phyloP scores from a whole-genome alignment of 2,329 filamentous ascomycete genomes.

The Diaporthe sp. region DNA sequence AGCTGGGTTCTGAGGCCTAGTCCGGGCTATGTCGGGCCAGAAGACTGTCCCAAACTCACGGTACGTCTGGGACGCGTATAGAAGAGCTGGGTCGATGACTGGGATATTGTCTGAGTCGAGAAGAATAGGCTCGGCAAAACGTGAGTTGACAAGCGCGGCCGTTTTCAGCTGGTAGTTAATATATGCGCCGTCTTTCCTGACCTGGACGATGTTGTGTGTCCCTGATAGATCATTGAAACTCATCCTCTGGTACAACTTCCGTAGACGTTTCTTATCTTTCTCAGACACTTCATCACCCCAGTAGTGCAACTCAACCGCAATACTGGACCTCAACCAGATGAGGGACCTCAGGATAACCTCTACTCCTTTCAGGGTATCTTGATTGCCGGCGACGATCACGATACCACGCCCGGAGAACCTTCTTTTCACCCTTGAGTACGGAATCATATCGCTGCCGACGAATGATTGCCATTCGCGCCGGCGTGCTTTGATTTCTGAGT shows the following conservation, averaged over 20 bases:
- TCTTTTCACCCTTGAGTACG: not conserved
- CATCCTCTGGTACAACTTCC: not conserved
- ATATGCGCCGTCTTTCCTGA: not conserved
- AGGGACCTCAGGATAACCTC: conserved; percentile 2
- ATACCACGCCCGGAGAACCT: conserved; percentile 1
- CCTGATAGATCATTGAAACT: conserved; percentile 1
- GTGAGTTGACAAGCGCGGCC: conserved; percentile 1
- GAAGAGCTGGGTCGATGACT: conserved; percentile 8
- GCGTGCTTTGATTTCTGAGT: not conserved
- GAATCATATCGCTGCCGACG: not conserved
- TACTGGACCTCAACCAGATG: not conserved
- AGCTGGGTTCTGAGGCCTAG: conserved; percentile 43
- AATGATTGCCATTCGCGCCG: conserved; percentile 14
- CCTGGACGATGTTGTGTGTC: not conserved
- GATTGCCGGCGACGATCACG: conserved; percentile 6
- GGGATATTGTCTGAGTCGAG: conserved; percentile 8
- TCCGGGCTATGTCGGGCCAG: conserved; percentile 53
- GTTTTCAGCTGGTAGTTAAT: conserved; percentile 23
- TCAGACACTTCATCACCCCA: conserved; percentile 3
- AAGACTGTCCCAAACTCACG: conserved; percentile 49
- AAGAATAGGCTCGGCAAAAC: conserved; percentile 2
- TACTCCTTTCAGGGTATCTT: not conserved
- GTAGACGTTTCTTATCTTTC: not conserved
- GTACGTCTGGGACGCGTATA: not conserved
- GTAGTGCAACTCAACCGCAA: conserved; percentile 4